These are phyloP conservation scores for Carex parvula DNA, from an alignment of 176 grass and related monocot species.

Conservation along the genomic window DNA sequence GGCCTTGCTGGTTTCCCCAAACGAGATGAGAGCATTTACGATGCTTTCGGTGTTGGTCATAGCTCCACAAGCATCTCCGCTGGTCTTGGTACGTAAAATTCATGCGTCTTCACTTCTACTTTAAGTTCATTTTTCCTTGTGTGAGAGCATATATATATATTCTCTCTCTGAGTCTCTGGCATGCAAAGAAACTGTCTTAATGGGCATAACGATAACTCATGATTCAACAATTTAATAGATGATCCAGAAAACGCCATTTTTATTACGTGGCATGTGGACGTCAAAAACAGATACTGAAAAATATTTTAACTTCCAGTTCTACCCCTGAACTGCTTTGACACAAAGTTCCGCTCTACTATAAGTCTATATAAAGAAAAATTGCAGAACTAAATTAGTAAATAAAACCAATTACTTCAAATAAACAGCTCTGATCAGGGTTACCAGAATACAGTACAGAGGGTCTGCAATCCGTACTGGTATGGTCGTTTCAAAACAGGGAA, in stretches of 20 bases:
- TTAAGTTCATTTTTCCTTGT: background rate
- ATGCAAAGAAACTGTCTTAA: background rate
- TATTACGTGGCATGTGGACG: background rate
- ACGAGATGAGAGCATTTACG: conserved; percentile 89
- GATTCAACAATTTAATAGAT: background rate
- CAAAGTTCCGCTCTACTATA: background rate
- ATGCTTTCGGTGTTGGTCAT: conserved; percentile 85
- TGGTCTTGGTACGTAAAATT: conserved; percentile 41
- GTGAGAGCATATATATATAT: background rate
- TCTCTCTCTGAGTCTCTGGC: background rate
- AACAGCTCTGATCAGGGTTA: background rate
- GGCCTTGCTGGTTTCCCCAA: conserved; percentile 93
- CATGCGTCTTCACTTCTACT: background rate
- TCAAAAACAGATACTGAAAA: background rate
- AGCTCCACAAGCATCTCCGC: conserved; percentile 97
- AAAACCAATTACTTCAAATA: background rate
- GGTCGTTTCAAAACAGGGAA: background rate
- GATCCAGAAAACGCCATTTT: background rate
- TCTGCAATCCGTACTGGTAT: background rate
- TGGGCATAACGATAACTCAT: background rate
- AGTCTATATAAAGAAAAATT: background rate
- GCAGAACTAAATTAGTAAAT: background rate
- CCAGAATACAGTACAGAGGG: background rate
- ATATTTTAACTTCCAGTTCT: background rate
- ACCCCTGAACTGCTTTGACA: background rate